These are phyloP conservation scores for Yamadazyma insecticola DNA, from an alignment of 805 yeast genomes.

Conservation along the genomic window DNA sequence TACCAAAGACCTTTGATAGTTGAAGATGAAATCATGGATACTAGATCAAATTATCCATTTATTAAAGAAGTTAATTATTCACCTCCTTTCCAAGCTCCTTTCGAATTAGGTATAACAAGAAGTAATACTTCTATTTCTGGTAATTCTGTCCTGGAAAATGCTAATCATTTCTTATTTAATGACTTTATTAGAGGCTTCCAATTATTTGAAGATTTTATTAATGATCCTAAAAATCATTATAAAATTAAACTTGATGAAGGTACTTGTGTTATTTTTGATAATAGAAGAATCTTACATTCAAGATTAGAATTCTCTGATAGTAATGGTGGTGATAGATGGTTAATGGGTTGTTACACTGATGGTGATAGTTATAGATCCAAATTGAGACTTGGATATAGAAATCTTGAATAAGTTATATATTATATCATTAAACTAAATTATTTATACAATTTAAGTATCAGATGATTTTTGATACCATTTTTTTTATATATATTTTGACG, in stretches of 20 bases:
- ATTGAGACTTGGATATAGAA: constrained; percentile 29
- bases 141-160: constrained; percentile 27
- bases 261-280: constrained; percentile 64
- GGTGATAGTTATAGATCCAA: constrained; percentile 67
- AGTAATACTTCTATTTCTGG: constrained; percentile 6
- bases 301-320: constrained; percentile 40
- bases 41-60: constrained; percentile 12
- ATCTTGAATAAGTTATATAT: no score
- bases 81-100: constrained; percentile 82
- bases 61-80: constrained; percentile 66
- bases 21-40: constrained; percentile 34
- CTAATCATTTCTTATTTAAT: constrained; percentile 40
- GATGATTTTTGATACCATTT: no score
- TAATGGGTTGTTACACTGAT: constrained; percentile 74
- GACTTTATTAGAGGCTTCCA: constrained; percentile 57
- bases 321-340: constrained; percentile 56
- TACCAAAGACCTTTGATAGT: constrained; percentile 60
- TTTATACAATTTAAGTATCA: constrained; percentile 1
- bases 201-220: constrained; percentile 56
- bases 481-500: no score
- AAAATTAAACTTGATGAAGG: constrained; percentile 53
- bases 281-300: constrained; percentile 67
- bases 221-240: constrained; percentile 49
- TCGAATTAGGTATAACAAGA: constrained; percentile 51
- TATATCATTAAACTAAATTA: background rate